Evolutionary conservation across 2,329 filamentous ascomycete species (phyloP), one percentile per base, ranked within the genome.

Genomic region (Chaetomium sp.): DNA sequence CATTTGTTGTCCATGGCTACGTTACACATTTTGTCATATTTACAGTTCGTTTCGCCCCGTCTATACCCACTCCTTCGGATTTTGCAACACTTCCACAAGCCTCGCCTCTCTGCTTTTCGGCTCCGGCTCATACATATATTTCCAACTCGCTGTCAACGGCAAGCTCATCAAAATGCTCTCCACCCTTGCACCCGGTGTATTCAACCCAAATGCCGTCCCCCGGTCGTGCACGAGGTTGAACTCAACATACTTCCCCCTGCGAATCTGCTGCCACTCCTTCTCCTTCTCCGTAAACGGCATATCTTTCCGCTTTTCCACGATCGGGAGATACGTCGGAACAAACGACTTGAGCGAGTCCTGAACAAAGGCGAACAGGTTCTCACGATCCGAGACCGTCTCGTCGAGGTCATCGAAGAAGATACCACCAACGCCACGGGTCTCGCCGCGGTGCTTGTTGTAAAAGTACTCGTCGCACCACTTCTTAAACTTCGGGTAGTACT

Each of bases 381-480:
- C 91, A 64, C 89, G 86, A 66, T 94, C 89, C 59, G 91, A 89
- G 65, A 92, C 88, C 1, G 82, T 81, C 65, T 88, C 88, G 70
- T 99, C 94, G 11, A 99, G 79, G 70, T 99, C 94, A 72, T 99
- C 94, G 68, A 99, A 99, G 81, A 99, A 99, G 72, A 99, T 97
- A 53, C 94, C 94, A 52, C 94, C 94, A 37, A 99, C 76, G 55
- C 94, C 94, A 49, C 94, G 87, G 47, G 84, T 79, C 75, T 99
- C 94, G 57, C 82, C 82, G 47, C 94, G 85, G 75, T 99, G 94
- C 70, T 91, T 92, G 72, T 96, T 88, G 76, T 81, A 86, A 74
- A 99, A 99, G 76, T 99, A 99, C 66, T 95, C 85, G 71, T 99
- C 94, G 71, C 94, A 99, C 94, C 94, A 99, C 69, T 88, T 86